These are phyloP conservation scores for Cladobotryum mycophilum DNA, from an alignment of 2,329 filamentous ascomycete genomes.

Conservation along the genomic window DNA sequence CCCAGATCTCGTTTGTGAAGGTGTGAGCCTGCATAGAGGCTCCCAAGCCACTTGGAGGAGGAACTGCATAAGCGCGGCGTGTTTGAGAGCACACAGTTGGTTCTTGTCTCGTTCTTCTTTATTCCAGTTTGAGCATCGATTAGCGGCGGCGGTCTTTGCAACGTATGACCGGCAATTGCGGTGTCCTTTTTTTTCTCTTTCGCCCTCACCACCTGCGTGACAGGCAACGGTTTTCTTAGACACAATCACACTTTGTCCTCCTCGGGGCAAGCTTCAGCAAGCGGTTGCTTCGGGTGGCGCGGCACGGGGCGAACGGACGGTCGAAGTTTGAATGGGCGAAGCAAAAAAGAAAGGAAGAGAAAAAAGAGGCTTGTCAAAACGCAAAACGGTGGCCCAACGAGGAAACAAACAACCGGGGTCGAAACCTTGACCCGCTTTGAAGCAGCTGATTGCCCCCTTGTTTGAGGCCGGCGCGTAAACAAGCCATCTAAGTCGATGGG, in stretches of 20 bases:
- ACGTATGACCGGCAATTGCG: too few relatives aligned
- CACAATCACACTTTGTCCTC: background rate
- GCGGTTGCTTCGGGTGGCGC: slow-evolving; percentile 24
- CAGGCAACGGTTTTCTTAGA: background rate
- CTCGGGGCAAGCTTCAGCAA: background rate
- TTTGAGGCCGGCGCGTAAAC: slow-evolving; percentile 46
- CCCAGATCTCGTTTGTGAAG: background rate
- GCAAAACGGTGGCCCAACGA: slow-evolving; percentile 9
- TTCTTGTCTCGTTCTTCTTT: background rate
- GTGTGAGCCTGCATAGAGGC: background rate
- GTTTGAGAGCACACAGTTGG: background rate
- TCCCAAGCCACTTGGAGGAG: background rate
- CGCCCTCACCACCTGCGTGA: background rate
- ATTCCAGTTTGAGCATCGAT: too few relatives aligned
- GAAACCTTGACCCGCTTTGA: slow-evolving; percentile 2
- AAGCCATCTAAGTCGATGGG: slow-evolving; percentile 42
- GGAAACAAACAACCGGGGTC: slow-evolving; percentile 11
- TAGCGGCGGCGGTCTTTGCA: too few relatives aligned
- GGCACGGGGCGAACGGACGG: slow-evolving; percentile 25
- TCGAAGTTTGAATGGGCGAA: slow-evolving; percentile 9
- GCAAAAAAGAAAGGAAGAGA: too few relatives aligned
- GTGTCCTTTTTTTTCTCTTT: too few relatives aligned
- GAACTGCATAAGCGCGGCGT: background rate
- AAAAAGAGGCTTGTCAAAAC: background rate
- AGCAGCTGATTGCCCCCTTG: slow-evolving; percentile 28